Conservation (phyloP, 2,329 filamentous ascomycete species). For the Venturia carpophila region DNA sequence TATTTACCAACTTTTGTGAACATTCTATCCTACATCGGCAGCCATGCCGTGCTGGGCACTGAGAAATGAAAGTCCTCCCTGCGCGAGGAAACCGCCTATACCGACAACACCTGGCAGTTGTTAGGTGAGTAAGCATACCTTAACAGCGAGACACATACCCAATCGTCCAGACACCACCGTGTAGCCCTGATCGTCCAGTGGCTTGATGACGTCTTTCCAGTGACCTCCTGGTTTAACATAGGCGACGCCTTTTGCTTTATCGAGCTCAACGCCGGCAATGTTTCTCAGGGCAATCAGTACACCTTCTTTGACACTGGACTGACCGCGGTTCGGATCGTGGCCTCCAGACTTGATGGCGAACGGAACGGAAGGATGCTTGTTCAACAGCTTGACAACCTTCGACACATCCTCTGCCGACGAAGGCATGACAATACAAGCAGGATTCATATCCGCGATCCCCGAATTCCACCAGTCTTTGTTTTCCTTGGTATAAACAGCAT, state of each 20-base stretch:
- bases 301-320: slow-evolving; percentile 31
- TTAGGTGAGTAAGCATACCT: neutral
- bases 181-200: slow-evolving; percentile 30
- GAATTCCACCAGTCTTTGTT: slow-evolving; percentile 29
- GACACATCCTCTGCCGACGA: slow-evolving; percentile 29
- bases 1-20: neutral
- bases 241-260: slow-evolving; percentile 29
- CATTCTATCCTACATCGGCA: slow-evolving; percentile 8
- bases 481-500: slow-evolving; percentile 14
- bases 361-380: slow-evolving; percentile 26
- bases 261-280: slow-evolving; percentile 31
- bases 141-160: slow-evolving; percentile 17
- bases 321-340: slow-evolving; percentile 33
- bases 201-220: slow-evolving; percentile 34
- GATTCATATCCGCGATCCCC: slow-evolving; percentile 26
- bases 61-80: slow-evolving; percentile 18
- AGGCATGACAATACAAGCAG: slow-evolving; percentile 34
- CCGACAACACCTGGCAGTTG: slow-evolving; percentile 18
- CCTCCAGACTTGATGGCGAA: slow-evolving; percentile 36
- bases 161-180: slow-evolving; percentile 28
- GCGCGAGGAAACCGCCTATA: slow-evolving; percentile 17
- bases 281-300: slow-evolving; percentile 33
- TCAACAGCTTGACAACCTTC: slow-evolving; percentile 28
- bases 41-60: slow-evolving; percentile 18
- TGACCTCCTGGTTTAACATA: slow-evolving; percentile 35